These are phyloP conservation scores for Citrus maxima DNA, from an alignment of 345 rosid genomes.

Conservation along the genomic window DNA sequence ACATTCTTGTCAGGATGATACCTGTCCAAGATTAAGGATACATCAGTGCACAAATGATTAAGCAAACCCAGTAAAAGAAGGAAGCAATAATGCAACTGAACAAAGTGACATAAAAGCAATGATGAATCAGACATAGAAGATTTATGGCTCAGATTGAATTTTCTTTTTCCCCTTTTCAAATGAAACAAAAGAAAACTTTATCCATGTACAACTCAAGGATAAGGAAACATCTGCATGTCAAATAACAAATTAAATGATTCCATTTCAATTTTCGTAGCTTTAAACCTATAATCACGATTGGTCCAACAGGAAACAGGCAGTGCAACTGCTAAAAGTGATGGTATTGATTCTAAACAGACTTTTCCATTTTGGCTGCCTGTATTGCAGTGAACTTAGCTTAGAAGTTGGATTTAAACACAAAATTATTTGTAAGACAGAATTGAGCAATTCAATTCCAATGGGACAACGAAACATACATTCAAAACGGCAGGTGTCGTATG, in stretches of 20 bases:
- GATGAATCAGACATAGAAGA: neutral
- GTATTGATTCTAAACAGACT: neutral
- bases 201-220: neutral
- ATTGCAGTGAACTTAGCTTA: neutral
- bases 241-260: neutral
- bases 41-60: neutral
- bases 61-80: neutral
- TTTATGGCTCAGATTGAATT: neutral
- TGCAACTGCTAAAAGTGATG: neutral
- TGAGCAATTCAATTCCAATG: neutral
- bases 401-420: neutral
- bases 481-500: neutral
- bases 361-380: neutral
- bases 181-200: neutral
- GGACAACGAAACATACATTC: neutral
- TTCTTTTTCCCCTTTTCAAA: neutral
- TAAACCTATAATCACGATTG: neutral
- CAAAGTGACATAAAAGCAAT: neutral
- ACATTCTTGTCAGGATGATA: constrained; percentile 99
- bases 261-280: neutral
- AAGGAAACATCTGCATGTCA: neutral
- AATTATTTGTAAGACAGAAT: neutral
- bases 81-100: neutral
- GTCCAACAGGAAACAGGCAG: neutral
- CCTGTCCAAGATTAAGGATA: constrained; percentile 33